phyloP scores from a whole-genome alignment of 495 filamentous ascomycete genomes.

The Hamigera avellanea region DNA sequence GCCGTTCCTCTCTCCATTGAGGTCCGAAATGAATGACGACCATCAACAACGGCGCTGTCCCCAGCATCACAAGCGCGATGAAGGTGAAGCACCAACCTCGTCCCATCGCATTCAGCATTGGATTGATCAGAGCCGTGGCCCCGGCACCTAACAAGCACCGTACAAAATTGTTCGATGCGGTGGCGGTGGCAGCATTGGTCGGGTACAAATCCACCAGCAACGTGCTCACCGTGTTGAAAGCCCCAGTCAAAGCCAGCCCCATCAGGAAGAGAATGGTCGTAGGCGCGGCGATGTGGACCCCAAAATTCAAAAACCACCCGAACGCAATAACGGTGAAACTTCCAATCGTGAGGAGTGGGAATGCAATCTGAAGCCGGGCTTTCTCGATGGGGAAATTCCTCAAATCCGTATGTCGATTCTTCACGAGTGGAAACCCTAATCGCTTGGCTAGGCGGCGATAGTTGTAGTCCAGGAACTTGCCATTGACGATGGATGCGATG shows the following conservation, averaged over 20 bases:
- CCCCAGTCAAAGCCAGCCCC: constrained; percentile 42
- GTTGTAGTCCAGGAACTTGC: constrained; percentile 55
- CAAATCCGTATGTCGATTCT: constrained; percentile 10
- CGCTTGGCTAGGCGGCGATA: constrained; percentile 29
- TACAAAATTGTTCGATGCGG: constrained; percentile 60
- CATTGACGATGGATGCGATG: constrained; percentile 77
- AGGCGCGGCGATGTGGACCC: constrained; percentile 29
- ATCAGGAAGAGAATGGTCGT: constrained; percentile 49
- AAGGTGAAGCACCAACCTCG: constrained; percentile 62
- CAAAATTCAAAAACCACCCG: constrained; percentile 26
- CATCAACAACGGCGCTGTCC: constrained; percentile 40
- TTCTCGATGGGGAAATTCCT: constrained; percentile 51
- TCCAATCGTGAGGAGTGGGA: constrained; percentile 25
- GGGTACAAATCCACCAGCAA: constrained; percentile 59
- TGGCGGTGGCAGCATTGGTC: constrained; percentile 47
- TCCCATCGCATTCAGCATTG: constrained; percentile 55
- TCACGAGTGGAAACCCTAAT: constrained; percentile 6
- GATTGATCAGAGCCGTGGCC: constrained; percentile 50
- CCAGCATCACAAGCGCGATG: constrained; percentile 41
- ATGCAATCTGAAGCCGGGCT: constrained; percentile 44
- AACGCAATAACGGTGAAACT: constrained; percentile 25
- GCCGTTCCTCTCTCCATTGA: constrained; percentile 1
- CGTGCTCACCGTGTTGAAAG: constrained; percentile 45
- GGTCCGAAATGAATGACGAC: constrained; percentile 4
- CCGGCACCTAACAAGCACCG: constrained; percentile 58